Evolutionary conservation across 768 basidiomycete species (phyloP).

Genomic region (Mycena epipterygia): DNA sequence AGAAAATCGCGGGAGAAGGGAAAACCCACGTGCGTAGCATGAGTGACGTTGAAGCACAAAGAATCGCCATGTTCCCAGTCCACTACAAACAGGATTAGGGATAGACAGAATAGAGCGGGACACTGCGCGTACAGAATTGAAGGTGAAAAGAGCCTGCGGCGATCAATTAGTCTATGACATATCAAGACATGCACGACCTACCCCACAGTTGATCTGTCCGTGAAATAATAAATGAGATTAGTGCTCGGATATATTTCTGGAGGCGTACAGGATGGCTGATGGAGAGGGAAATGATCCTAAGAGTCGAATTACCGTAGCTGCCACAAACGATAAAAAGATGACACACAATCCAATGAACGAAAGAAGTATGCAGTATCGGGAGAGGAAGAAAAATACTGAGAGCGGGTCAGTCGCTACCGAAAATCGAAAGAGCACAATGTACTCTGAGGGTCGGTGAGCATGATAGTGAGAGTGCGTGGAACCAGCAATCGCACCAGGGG

Average conservation of each 20-base stretch:
- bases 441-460: constrained; percentile 36
- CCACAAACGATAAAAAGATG: neutral
- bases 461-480: neutral
- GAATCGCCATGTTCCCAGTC: constrained; percentile 75
- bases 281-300: constrained; percentile 71
- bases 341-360: constrained; percentile 75
- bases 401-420: constrained; percentile 15
- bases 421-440: constrained; percentile 15
- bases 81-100: constrained; percentile 51
- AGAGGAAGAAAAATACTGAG: constrained; percentile 75
- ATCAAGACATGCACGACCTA: constrained; percentile 46
- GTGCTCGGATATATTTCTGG: neutral
- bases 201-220: constrained; percentile 70
- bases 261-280: constrained; percentile 59
- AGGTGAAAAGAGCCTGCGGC: constrained; percentile 71
- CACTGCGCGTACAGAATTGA: constrained; percentile 67
- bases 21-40: constrained; percentile 75
- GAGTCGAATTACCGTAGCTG: neutral
- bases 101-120: constrained; percentile 12
- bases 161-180: neutral
- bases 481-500: constrained; percentile 68
- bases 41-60: constrained; percentile 76
- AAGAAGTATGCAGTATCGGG: constrained; percentile 79
- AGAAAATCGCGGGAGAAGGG: neutral
- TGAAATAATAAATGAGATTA: constrained; percentile 29